These are phyloP conservation scores for Solanum pinnatisectum DNA, from an alignment of 257 asterid genomes.

Conservation along the genomic window DNA sequence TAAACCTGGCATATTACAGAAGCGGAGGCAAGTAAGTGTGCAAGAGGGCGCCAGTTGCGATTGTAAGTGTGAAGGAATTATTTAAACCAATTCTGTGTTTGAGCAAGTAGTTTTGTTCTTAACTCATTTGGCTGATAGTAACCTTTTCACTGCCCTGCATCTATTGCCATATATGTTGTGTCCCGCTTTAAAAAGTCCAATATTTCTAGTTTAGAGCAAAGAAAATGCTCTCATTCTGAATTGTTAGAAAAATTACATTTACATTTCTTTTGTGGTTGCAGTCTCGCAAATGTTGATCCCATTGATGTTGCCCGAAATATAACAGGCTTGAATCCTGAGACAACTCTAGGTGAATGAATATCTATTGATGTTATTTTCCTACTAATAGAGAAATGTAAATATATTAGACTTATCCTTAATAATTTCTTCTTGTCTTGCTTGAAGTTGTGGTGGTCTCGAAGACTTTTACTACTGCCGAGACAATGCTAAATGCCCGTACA, in stretches of 20 bases:
- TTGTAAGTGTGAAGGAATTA: slow-evolving; percentile 51
- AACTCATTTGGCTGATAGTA: slow-evolving; percentile 2
- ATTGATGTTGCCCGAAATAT: slow-evolving; percentile 85
- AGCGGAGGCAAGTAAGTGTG: slow-evolving; percentile 72
- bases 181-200: neutral
- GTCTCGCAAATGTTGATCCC: slow-evolving; percentile 99
- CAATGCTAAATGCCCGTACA: slow-evolving; percentile 96
- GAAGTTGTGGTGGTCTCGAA: slow-evolving; percentile 97
- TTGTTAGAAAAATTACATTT: neutral
- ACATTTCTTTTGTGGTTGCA: slow-evolving; percentile 18
- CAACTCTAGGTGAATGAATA: slow-evolving; percentile 64
- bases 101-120: neutral
- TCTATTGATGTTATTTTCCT: neutral
- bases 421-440: slow-evolving; percentile 2
- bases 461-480: slow-evolving; percentile 98
- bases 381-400: neutral
- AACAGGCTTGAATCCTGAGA: slow-evolving; percentile 84
- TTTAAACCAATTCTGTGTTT: neutral
- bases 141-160: neutral
- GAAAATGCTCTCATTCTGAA: neutral
- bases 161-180: neutral
- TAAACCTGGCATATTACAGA: slow-evolving; percentile 42
- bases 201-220: neutral
- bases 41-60: slow-evolving; percentile 77
- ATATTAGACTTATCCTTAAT: neutral